Percentiles rank a stretch among this genome's conserved stretches.
Conservation (phyloP, 106 monocot genomes). For the Iris macrosiphon region DNA sequence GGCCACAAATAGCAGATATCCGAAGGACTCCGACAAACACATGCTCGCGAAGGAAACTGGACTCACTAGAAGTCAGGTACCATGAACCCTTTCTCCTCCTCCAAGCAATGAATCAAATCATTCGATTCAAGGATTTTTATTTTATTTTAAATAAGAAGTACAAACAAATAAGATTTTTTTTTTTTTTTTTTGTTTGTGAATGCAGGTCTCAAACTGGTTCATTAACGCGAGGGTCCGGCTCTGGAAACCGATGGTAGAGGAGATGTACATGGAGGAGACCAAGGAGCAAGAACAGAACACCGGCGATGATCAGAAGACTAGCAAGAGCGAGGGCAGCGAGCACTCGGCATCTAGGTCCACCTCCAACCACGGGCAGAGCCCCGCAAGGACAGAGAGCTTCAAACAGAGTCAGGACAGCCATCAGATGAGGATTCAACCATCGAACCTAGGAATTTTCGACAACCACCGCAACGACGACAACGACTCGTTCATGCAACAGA, state of each 20-base stretch:
- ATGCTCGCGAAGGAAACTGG: constrained; percentile 79
- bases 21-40: constrained; percentile 63
- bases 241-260: constrained; percentile 78
- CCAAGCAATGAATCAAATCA: too few species aligned
- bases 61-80: constrained; percentile 67
- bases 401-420: neutral
- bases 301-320: neutral
- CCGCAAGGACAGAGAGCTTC: constrained; percentile 25
- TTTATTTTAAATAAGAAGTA: too few species aligned
- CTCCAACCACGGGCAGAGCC: constrained; percentile 9
- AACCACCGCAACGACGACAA: neutral
- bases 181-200: too few species aligned
- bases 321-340: constrained; percentile 2
- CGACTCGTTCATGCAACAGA: constrained; percentile 6
- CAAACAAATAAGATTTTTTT: too few species aligned
- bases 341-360: constrained; percentile 20
- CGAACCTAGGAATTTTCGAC: constrained; percentile 6
- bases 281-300: constrained; percentile 37
- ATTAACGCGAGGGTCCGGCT: constrained; percentile 68
- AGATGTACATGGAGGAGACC: constrained; percentile 61
- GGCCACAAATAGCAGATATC: constrained; percentile 37
- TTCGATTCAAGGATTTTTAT: too few species aligned
- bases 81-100: neutral
- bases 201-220: constrained; percentile 72
- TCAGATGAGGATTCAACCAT: constrained; percentile 2